Evolutionary conservation across 495 filamentous ascomycete genomes (phyloP), one percentile per base, ranked within the genome.

Genomic region (Talaromyces thailandensis): DNA sequence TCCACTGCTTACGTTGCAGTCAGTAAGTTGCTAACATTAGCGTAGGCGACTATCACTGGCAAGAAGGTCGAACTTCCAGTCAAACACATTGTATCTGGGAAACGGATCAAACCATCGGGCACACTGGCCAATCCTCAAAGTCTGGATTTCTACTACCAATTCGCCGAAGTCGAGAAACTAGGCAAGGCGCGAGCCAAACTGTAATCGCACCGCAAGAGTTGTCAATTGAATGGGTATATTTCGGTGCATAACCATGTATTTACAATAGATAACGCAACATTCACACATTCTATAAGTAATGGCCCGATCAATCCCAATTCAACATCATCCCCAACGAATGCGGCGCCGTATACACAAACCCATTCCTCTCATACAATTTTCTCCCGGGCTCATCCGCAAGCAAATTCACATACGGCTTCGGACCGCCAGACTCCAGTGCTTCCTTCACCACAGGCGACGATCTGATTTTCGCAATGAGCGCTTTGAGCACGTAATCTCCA

Each of bases 51-150:
- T 6, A 85, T 94, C 60, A 94, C 93, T 71, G 69, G 88, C 21
- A 94, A 93, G 70, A 94, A 94, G 71, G 90, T 94, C 23, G 90
- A 94, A 68, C 69, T 94, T 9, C 89, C 90, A 2, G 87, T 94
- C 25, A 94, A 92, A 77, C 88, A 91, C 73, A 92, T 93, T 61
- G 85, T 94, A 1, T 90, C 83, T 0, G 90, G 90, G 0, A 83
- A 85, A 64, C 81, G 75, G 61, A 84, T 94, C 71, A 89, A 88
- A 75, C 83, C 89, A 0, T 88, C 85, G 59, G 88, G 88, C 11
- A 93, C 90, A 16, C 71, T 94, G 64, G 79, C 89, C 25, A 94
- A 94, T 68, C 88, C 88, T 3, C 74, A 87, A 70, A 86, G 84
- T 64, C 68, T 93, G 58, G 79, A 92, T 14, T 93, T 79, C 68